Evolutionary conservation across 1,284 basidiomycete species (phyloP), one percentile per base, ranked within the genome.

Genomic region (Marasmius tenuissimus): DNA sequence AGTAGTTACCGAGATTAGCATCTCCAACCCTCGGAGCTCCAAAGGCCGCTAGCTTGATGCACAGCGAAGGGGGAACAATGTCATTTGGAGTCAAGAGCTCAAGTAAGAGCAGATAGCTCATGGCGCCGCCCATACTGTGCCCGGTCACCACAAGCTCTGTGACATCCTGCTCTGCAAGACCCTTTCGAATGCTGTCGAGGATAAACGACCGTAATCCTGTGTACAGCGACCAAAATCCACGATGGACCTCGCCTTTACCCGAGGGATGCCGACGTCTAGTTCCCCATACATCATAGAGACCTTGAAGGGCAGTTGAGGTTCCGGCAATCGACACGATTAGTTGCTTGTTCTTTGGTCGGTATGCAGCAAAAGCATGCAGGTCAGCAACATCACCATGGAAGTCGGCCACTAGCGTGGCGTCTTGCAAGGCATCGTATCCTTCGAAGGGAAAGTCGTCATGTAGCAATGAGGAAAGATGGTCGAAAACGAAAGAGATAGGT

Each of bases 171-270:
- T 70, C 62, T 9, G 66, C 58, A 10, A 80, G 58, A 5, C 71
- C 75, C 51, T 72, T 68, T 20, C 65, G 64, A 5, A 81, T 60
- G 3, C 67, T 73, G 20, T 73, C 69, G 1, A 79, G 63, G 0
- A 76, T 69, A n/a, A 66, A 58, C 0, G 59, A 27, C 63, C 71
- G 72, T 4, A 82, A 70, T 6, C 82, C 83, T 58, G 73, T 69
- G 66, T 83, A 85, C 59, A 86, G 65, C 20, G 71, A 69, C 81
- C 81, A 85, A 65, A 85, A 85, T 2, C 84, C 84, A 4, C 76
- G 70, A 67, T 86, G 85, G 33, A 84, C 80, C 14, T 60, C 59
- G 1, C 77, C 78, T 16, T 67, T 63, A 33, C 70, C 70, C 38
- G 75, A 75, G 4, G 76, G 76, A 64, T 82, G 78, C 5, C 69